Percentiles rank a stretch among this genome's conserved stretches.
Conservation (phyloP, 2,329 filamentous ascomycete genomes). For the Teratosphaeria epicoccoides region DNA sequence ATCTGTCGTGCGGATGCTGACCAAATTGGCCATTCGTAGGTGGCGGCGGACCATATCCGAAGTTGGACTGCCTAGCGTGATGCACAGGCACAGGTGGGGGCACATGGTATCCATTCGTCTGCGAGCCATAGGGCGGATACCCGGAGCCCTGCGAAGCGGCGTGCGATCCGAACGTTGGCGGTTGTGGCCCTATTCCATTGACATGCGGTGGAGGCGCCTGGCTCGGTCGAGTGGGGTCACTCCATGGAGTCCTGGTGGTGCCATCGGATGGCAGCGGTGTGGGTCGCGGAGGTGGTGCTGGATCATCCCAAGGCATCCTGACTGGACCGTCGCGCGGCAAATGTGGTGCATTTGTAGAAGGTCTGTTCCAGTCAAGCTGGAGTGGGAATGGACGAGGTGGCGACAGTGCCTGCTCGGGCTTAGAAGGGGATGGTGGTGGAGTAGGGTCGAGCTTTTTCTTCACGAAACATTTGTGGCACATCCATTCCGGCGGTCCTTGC, state of each 20-base stretch:
- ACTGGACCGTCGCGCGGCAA: slow-evolving; percentile 14
- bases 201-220: slow-evolving; percentile 8
- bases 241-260: background rate
- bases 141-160: slow-evolving; percentile 8
- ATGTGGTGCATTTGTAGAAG: slow-evolving; percentile 9
- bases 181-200: slow-evolving; percentile 10
- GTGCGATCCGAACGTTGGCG: slow-evolving; percentile 7
- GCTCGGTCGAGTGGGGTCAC: slow-evolving; percentile 9
- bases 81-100: slow-evolving; percentile 6
- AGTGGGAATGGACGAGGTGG: slow-evolving; percentile 18
- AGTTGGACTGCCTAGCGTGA: slow-evolving; percentile 17
- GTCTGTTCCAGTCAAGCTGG: slow-evolving; percentile 15
- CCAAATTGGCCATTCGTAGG: slow-evolving; percentile 6
- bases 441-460: slow-evolving; percentile 31
- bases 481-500: slow-evolving; percentile 19
- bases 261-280: background rate
- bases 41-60: slow-evolving; percentile 10
- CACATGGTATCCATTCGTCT: slow-evolving; percentile 16
- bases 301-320: slow-evolving; percentile 19
- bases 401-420: slow-evolving; percentile 12
- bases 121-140: slow-evolving; percentile 17
- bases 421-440: slow-evolving; percentile 26
- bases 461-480: slow-evolving; percentile 42
- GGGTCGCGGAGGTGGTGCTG: background rate
- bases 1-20: slow-evolving; percentile 4